phyloP scores from a whole-genome alignment of 208 protist genomes.

The Trypanosoma platydactyli region DNA sequence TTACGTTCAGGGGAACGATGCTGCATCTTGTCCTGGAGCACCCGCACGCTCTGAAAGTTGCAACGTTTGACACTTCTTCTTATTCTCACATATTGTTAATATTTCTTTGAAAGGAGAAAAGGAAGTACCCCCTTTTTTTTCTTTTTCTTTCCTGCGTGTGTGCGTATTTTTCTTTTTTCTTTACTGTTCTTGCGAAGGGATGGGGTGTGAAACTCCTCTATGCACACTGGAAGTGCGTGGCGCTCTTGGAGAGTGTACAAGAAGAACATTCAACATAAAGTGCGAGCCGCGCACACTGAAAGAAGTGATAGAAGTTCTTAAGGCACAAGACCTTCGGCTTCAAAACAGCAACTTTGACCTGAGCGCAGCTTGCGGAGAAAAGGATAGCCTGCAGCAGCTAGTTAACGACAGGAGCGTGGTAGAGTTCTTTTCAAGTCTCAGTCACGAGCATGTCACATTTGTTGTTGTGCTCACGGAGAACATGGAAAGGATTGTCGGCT shows the following conservation, averaged over 20 bases:
- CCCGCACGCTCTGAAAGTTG: too few relatives aligned
- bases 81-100: not conserved
- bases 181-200: not conserved
- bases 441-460: slow-evolving; percentile 12
- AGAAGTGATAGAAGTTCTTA: slow-evolving; percentile 38
- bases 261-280: slow-evolving; percentile 46
- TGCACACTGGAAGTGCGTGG: slow-evolving; percentile 52
- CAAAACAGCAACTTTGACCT: slow-evolving; percentile 54
- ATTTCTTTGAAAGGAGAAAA: not conserved
- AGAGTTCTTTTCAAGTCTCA: slow-evolving; percentile 6
- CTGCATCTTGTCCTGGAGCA: too few relatives aligned
- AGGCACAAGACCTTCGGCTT: slow-evolving; percentile 63
- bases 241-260: slow-evolving; percentile 36
- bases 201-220: slow-evolving; percentile 13
- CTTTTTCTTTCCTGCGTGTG: slow-evolving; percentile 4
- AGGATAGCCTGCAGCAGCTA: not conserved
- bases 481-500: not conserved
- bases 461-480: slow-evolving; percentile 2
- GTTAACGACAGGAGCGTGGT: slow-evolving; percentile 12
- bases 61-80: not conserved
- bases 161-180: not conserved
- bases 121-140: slow-evolving; percentile 3
- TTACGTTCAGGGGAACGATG: too few relatives aligned
- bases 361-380: slow-evolving; percentile 21
- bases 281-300: slow-evolving; percentile 26